phyloP scores from a whole-genome alignment of 2,329 filamentous ascomycete genomes.

The Colletotrichum salicis region DNA sequence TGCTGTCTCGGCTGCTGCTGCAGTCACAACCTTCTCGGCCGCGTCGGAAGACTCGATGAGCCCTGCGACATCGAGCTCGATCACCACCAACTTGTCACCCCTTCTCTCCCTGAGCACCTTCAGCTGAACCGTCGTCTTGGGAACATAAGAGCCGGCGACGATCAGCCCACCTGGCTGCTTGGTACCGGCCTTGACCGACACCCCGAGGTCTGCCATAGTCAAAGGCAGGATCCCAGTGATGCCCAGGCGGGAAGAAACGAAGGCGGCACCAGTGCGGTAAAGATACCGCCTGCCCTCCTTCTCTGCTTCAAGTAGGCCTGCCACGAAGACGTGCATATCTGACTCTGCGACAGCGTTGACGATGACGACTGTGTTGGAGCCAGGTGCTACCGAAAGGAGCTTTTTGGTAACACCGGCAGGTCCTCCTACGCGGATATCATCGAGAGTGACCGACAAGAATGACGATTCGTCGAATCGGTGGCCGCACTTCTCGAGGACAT shows the following conservation, averaged over 20 bases:
- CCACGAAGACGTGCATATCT: constrained; percentile 66
- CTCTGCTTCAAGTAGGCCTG: constrained; percentile 54
- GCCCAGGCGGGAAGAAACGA: constrained; percentile 60
- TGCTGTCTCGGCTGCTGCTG: constrained; percentile 36
- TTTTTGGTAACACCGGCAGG: constrained; percentile 40
- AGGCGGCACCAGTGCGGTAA: constrained; percentile 54
- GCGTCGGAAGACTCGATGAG: constrained; percentile 27
- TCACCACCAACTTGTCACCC: constrained; percentile 31
- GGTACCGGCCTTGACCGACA: constrained; percentile 39
- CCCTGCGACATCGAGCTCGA: constrained; percentile 36
- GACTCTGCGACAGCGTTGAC: constrained; percentile 64
- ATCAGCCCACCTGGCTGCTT: constrained; percentile 57
- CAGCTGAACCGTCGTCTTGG: constrained; percentile 62
- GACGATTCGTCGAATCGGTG: constrained; percentile 39
- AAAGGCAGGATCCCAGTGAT: constrained; percentile 63
- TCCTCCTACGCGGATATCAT: constrained; percentile 56
- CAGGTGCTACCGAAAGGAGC: constrained; percentile 39
- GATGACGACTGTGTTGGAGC: constrained; percentile 52
- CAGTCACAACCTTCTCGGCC: constrained; percentile 18
- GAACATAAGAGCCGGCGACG: constrained; percentile 67
- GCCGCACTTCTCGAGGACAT: constrained; percentile 62
- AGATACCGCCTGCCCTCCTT: constrained; percentile 47
- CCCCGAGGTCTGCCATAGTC: constrained; percentile 54
- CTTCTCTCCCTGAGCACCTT: constrained; percentile 35
- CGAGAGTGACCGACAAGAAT: constrained; percentile 42